A percentile compares a stretch with the other conserved stretches of the same genome.
Conservation (phyloP, 345 rosid genomes). For the Populus deltoides region DNA sequence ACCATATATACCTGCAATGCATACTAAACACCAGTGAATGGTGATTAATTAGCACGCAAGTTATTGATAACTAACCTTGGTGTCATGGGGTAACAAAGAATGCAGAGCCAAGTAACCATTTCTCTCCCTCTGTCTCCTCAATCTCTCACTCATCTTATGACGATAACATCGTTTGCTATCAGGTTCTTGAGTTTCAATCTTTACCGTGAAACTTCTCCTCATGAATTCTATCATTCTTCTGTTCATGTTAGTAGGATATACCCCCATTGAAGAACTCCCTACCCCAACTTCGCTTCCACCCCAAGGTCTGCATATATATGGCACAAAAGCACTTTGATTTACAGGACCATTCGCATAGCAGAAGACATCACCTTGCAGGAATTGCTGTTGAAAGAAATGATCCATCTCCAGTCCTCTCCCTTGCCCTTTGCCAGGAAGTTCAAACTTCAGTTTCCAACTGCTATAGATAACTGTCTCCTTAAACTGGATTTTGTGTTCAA, state of each 20-base stretch:
- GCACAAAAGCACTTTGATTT: constrained; percentile 43
- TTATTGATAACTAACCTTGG: constrained; percentile 53
- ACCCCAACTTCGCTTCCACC: neutral
- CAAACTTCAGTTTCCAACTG: constrained; percentile 2
- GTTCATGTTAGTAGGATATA: constrained; percentile 35
- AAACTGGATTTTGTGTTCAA: neutral
- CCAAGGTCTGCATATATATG: constrained; percentile 24
- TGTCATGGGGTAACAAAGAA: constrained; percentile 47
- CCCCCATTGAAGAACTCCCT: neutral
- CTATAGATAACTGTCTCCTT: constrained; percentile 1
- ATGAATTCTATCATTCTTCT: constrained; percentile 50
- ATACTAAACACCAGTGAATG: neutral
- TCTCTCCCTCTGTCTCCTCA: constrained; percentile 66
- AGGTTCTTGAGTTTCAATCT: constrained; percentile 14
- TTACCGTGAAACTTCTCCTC: constrained; percentile 31
- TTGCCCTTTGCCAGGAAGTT: neutral
- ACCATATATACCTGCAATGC: neutral
- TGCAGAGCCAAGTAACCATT: constrained; percentile 48
- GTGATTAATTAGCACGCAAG: neutral
- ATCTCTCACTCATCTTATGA: constrained; percentile 68
- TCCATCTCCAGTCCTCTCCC: constrained; percentile 19
- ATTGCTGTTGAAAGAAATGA: constrained; percentile 18
- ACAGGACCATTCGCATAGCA: constrained; percentile 24
- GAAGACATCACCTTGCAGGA: constrained; percentile 18
- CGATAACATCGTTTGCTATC: constrained; percentile 36